Percentiles rank a stretch among this genome's conserved stretches.
Evolutionary conservation across 139 green algal genomes (phyloP).

Genomic region (Coelastrella sp.): DNA sequence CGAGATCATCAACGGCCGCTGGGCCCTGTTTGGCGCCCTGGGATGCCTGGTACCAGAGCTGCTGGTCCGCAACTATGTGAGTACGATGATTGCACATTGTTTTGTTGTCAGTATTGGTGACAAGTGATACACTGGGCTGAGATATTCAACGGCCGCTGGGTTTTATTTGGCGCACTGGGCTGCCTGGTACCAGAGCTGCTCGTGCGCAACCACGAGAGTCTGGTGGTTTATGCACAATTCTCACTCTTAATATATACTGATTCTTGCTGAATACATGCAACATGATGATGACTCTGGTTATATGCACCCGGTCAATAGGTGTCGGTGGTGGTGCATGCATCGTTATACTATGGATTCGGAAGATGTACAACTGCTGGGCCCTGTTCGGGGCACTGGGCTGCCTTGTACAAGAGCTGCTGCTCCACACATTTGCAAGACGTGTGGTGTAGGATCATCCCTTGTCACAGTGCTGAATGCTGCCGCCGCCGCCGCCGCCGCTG

Average conservation of each 20-base stretch:
- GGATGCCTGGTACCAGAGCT: slow-evolving; percentile 62
- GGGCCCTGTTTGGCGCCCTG: slow-evolving; percentile 47
- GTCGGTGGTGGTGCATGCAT: too few species aligned
- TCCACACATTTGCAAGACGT: background rate
- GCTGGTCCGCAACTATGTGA: slow-evolving; percentile 45
- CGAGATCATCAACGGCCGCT: slow-evolving; percentile 47
- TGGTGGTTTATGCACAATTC: too few species aligned
- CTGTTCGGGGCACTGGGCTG: slow-evolving; percentile 55
- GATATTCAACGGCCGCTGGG: background rate
- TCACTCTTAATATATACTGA: too few species aligned
- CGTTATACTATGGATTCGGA: too few species aligned
- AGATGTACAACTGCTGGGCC: slow-evolving; percentile 22
- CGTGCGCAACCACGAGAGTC: slow-evolving; percentile 16
- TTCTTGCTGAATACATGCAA: background rate
- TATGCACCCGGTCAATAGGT: too few species aligned
- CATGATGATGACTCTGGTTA: too few species aligned
- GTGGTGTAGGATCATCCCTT: background rate
- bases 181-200: slow-evolving; percentile 63
- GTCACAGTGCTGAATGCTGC: background rate
- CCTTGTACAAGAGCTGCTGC: slow-evolving; percentile 58
- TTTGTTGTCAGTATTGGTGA: background rate
- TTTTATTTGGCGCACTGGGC: slow-evolving; percentile 50
- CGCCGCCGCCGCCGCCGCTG: background rate
- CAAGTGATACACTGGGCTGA: too few species aligned
- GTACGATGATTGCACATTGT: background rate